Conservation (phyloP, 2,329 filamentous ascomycete genomes). For the Fusarium sororula region DNA sequence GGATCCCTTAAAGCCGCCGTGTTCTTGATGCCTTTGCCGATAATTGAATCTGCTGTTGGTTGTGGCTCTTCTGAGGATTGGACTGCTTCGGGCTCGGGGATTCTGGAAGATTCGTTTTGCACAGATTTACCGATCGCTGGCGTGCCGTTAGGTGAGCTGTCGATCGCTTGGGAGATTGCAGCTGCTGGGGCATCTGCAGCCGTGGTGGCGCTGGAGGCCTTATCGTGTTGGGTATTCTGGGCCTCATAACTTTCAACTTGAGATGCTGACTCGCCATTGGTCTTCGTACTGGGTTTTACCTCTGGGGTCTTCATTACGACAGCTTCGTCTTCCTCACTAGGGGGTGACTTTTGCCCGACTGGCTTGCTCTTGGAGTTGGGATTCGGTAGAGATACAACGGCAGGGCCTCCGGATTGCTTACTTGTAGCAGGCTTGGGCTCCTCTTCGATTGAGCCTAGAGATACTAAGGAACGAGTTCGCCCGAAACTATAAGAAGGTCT, state of each 20-base stretch:
- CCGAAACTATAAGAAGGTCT: constrained; percentile 47
- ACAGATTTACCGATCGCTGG: neutral
- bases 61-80: neutral
- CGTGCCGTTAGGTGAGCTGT: neutral
- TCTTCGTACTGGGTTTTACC: constrained; percentile 27
- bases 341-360: constrained; percentile 31
- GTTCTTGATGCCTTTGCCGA: neutral
- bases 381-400: constrained; percentile 35
- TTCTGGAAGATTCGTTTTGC: neutral
- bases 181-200: neutral
- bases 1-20: constrained; percentile 3
- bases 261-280: constrained; percentile 12
- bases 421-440: constrained; percentile 45
- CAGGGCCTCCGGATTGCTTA: constrained; percentile 17
- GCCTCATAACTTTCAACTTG: constrained; percentile 25
- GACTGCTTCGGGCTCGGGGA: neutral
- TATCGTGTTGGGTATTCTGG: constrained; percentile 1
- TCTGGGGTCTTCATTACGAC: constrained; percentile 47
- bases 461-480: constrained; percentile 51
- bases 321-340: constrained; percentile 54
- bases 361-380: constrained; percentile 32
- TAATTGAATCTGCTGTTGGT: neutral
- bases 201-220: neutral
- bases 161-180: neutral
- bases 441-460: constrained; percentile 59